A percentile compares a stretch with the other conserved stretches of the same genome.
Conservation (phyloP, 352 stramenopile genomes). For the Pilasporangium apinafurcum region DNA sequence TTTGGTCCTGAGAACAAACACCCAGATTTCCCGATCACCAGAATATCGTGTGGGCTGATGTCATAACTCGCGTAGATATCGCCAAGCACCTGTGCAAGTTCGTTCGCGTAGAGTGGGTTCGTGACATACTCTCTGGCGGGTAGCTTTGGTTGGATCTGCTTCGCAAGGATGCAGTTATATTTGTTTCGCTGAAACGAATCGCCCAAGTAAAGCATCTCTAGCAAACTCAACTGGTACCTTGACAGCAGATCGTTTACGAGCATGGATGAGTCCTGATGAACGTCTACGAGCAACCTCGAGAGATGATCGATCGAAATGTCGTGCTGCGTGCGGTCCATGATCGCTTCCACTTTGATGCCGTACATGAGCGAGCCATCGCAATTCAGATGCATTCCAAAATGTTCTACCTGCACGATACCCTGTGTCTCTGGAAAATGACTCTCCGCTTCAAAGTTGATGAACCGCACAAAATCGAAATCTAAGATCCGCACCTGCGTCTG, state of each 20-base stretch:
- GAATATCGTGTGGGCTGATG: slow-evolving; percentile 91
- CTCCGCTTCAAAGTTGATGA: slow-evolving; percentile 98
- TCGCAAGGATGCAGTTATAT: slow-evolving; percentile 97
- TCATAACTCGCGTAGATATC: slow-evolving; percentile 93
- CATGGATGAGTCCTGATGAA: slow-evolving; percentile 94
- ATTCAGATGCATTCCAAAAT: slow-evolving; percentile 90
- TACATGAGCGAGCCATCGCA: slow-evolving; percentile 77
- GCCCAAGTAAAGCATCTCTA: slow-evolving; percentile 95
- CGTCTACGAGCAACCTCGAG: slow-evolving; percentile 93
- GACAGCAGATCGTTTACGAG: slow-evolving; percentile 96
- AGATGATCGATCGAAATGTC: slow-evolving; percentile 97
- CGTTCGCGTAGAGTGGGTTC: slow-evolving; percentile 94
- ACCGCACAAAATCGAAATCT: slow-evolving; percentile 96
- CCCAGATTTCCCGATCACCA: slow-evolving; percentile 93
- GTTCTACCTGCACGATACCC: slow-evolving; percentile 95
- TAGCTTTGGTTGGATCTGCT: slow-evolving; percentile 94
- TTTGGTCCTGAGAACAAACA: slow-evolving; percentile 94
- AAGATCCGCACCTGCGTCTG: slow-evolving; percentile 95
- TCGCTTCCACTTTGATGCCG: slow-evolving; percentile 91
- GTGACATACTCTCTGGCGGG: slow-evolving; percentile 93
- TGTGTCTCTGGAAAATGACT: slow-evolving; percentile 94
- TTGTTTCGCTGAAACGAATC: slow-evolving; percentile 95
- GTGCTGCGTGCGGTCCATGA: slow-evolving; percentile 94
- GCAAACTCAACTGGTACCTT: slow-evolving; percentile 92
- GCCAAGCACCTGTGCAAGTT: slow-evolving; percentile 93